A percentile compares a stretch with the other conserved stretches of the same genome.
These are phyloP conservation scores for Penicillium tannophilum DNA, from an alignment of 495 filamentous ascomycete species.

Conservation along the genomic window DNA sequence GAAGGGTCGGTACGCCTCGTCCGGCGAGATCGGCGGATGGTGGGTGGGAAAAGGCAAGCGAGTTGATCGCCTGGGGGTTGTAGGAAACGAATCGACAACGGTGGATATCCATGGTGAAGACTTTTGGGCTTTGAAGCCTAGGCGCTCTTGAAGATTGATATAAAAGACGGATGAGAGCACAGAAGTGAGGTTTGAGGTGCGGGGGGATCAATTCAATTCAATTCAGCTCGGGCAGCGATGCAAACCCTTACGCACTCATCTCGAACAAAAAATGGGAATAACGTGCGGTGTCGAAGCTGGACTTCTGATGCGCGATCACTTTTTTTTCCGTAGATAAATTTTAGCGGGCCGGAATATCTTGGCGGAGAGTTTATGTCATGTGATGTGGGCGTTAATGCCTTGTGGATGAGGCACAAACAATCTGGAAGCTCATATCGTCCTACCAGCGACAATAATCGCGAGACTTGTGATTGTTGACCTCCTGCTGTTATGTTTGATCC, in stretches of 20 bases:
- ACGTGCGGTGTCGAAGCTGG: constrained; percentile 26
- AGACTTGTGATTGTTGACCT: not conserved
- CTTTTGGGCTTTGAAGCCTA: constrained; percentile 21
- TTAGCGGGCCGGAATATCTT: constrained; percentile 37
- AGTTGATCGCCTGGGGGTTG: constrained; percentile 89
- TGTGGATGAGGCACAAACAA: constrained; percentile 9
- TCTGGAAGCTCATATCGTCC: not conserved
- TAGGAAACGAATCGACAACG: constrained; percentile 97
- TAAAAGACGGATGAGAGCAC: constrained; percentile 15
- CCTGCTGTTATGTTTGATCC: not conserved
- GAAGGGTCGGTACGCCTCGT: constrained; percentile 58
- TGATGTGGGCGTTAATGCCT: constrained; percentile 15
- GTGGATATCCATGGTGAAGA: constrained; percentile 82
- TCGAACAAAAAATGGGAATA: constrained; percentile 19
- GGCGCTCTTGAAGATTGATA: constrained; percentile 17
- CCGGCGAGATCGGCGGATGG: constrained; percentile 54
- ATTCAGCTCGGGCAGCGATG: constrained; percentile 29
- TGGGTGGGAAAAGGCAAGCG: constrained; percentile 88
- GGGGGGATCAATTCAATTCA: constrained; percentile 23
- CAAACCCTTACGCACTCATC: constrained; percentile 42
- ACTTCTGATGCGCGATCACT: constrained; percentile 24
- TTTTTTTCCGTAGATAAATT: constrained; percentile 40
- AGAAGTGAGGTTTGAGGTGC: constrained; percentile 2
- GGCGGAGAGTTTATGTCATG: constrained; percentile 23
- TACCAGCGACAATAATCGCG: not conserved